A percentile compares a stretch with the other conserved stretches of the same genome.
Conservation (phyloP, 2,329 filamentous ascomycete species). For the Xylaria sp. region DNA sequence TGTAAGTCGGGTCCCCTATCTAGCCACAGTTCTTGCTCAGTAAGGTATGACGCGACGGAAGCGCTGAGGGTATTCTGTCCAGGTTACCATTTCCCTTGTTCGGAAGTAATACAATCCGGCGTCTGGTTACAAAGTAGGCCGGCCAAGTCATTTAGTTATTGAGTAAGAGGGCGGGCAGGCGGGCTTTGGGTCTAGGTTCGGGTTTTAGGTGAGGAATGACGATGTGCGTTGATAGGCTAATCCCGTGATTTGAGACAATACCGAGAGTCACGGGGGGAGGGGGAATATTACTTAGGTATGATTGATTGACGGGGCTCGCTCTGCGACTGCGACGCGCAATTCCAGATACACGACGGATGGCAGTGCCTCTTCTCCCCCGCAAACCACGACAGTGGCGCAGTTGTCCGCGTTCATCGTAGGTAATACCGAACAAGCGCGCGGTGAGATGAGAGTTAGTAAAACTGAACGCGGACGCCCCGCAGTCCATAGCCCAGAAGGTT, state of each 20-base stretch:
- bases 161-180: neutral
- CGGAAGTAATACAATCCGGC: constrained; percentile 14
- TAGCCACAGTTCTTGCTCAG: neutral
- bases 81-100: constrained; percentile 1
- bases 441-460: constrained; percentile 10
- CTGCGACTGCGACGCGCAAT: constrained; percentile 37
- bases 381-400: constrained; percentile 31
- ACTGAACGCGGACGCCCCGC: constrained; percentile 22
- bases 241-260: constrained; percentile 22
- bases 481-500: neutral
- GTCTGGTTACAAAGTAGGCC: neutral
- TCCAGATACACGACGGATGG: constrained; percentile 33
- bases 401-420: constrained; percentile 14
- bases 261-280: constrained; percentile 15
- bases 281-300: constrained; percentile 8
- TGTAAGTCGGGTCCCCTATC: neutral
- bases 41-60: constrained; percentile 12
- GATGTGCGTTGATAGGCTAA: constrained; percentile 8
- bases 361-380: constrained; percentile 29
- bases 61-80: neutral
- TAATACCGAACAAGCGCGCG: constrained; percentile 30
- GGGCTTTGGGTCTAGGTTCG: constrained; percentile 10
- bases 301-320: constrained; percentile 5
- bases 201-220: constrained; percentile 21
- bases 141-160: neutral